A percentile compares a stretch with the other conserved stretches of the same genome.
Conservation (phyloP, 1,139 yeast genomes). For the Geotrichum reessii region DNA sequence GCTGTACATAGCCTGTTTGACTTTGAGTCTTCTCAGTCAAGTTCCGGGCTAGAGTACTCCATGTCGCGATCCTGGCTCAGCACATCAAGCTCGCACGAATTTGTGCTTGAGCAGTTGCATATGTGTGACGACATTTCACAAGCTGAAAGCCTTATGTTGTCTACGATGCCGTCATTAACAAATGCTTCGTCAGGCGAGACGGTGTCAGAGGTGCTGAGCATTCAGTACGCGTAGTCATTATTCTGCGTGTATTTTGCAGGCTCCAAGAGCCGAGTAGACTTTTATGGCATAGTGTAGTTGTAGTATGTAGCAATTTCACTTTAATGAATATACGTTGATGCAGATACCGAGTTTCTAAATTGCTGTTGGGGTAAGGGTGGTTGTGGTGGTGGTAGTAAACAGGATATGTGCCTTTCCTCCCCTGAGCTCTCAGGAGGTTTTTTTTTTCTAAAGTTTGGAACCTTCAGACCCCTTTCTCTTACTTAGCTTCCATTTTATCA, state of each 20-base stretch:
- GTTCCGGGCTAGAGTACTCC: background rate
- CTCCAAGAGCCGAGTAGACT: background rate
- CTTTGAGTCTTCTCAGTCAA: background rate
- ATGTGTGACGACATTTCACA: background rate
- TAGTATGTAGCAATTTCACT: background rate
- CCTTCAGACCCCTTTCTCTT: no score
- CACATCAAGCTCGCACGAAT: background rate
- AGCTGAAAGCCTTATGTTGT: background rate
- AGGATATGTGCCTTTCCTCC: no score
- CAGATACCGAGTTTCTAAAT: background rate
- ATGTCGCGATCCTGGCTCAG: background rate
- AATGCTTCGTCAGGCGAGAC: constrained; percentile 9
- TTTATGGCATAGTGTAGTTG: background rate
- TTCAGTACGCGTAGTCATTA: background rate
- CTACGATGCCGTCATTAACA: constrained; percentile 11
- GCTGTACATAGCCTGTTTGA: background rate
- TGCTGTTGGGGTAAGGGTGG: background rate
- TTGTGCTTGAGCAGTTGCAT: background rate
- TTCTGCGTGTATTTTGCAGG: background rate
- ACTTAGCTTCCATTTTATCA: background rate
- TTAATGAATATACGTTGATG: background rate
- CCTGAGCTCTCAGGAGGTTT: background rate
- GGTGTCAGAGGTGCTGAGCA: constrained; percentile 4
- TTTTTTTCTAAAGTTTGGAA: background rate
- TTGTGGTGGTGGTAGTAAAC: background rate